phyloP scores from a whole-genome alignment of 495 filamentous ascomycete species.

The Aspergillus conjunctus region DNA sequence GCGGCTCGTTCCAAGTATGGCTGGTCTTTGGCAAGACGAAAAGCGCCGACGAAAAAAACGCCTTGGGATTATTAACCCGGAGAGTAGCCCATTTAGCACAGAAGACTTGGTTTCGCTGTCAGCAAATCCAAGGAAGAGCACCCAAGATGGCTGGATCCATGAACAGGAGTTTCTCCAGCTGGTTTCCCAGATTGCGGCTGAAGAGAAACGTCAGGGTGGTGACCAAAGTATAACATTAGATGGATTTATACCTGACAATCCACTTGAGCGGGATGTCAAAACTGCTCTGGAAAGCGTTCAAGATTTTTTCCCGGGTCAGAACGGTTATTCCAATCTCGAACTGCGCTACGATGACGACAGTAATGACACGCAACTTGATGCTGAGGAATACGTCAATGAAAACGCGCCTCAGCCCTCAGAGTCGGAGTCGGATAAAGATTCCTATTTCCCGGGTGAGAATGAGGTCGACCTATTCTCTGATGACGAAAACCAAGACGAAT shows the following conservation, averaged over 20 bases:
- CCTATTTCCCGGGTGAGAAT: conserved; percentile 60
- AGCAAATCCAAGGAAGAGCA: conserved; percentile 69
- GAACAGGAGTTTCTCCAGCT: conserved; percentile 78
- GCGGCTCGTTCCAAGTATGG: conserved; percentile 91
- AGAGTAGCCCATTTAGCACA: conserved; percentile 71
- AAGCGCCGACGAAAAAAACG: conserved; percentile 71
- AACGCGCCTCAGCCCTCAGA: conserved; percentile 50
- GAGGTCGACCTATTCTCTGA: conserved; percentile 25
- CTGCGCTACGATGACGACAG: conserved; percentile 5
- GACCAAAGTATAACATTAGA: conserved; percentile 59
- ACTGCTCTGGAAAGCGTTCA: conserved; percentile 81
- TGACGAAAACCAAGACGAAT: conserved; percentile 26
- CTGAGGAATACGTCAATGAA: conserved; percentile 51
- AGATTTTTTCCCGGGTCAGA: conserved; percentile 76
- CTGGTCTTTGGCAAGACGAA: conserved; percentile 91
- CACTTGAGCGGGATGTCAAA: conserved; percentile 61
- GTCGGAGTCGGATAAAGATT: conserved; percentile 47
- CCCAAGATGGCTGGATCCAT: conserved; percentile 80
- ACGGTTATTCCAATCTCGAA: conserved; percentile 38
- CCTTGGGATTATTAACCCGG: conserved; percentile 62
- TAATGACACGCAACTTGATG: conserved; percentile 34
- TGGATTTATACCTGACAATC: conserved; percentile 55
- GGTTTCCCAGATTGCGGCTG: conserved; percentile 57
- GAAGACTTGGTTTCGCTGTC: conserved; percentile 87
- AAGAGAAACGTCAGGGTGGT: conserved; percentile 60